Percentiles rank a stretch among this genome's conserved stretches.
Conservation (phyloP, 2,329 filamentous ascomycete species). For the Ceratocystis ficicola region DNA sequence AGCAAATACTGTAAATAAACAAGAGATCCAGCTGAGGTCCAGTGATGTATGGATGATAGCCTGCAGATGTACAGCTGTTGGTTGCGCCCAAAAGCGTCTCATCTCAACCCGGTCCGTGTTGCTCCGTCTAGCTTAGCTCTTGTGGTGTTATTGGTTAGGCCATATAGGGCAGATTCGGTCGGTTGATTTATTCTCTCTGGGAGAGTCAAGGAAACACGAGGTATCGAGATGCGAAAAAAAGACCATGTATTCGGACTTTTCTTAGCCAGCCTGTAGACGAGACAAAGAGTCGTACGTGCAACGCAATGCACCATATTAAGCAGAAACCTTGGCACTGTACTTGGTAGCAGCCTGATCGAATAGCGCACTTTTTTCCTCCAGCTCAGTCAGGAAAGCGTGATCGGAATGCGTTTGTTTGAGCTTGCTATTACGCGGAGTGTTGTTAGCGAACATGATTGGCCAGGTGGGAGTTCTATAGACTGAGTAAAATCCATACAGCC, state of each 20-base stretch:
- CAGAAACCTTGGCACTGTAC: constrained; percentile 64
- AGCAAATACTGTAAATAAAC: background rate
- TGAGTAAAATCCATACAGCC: no score
- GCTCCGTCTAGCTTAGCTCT: background rate
- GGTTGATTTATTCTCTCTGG: background rate
- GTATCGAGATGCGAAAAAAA: background rate
- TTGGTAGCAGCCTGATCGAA: constrained; percentile 81
- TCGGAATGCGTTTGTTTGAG: constrained; percentile 49
- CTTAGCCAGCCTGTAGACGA: background rate
- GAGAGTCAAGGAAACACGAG: background rate
- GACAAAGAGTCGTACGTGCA: background rate
- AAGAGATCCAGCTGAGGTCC: background rate
- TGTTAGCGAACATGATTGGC: constrained; percentile 17
- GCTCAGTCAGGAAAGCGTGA: constrained; percentile 60
- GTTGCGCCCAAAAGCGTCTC: background rate
- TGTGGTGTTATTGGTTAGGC: no score
- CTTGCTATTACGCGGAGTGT: constrained; percentile 32
- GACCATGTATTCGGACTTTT: background rate
- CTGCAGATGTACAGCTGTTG: background rate
- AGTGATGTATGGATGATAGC: no score
- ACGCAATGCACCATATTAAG: constrained; percentile 1
- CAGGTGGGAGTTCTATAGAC: no score
- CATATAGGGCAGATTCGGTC: background rate
- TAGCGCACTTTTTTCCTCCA: constrained; percentile 72
- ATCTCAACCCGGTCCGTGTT: background rate